Percentiles rank a stretch among this genome's conserved stretches.
These are phyloP conservation scores for Hygrophila difformis DNA, from an alignment of 257 asterid genomes.

Conservation along the genomic window DNA sequence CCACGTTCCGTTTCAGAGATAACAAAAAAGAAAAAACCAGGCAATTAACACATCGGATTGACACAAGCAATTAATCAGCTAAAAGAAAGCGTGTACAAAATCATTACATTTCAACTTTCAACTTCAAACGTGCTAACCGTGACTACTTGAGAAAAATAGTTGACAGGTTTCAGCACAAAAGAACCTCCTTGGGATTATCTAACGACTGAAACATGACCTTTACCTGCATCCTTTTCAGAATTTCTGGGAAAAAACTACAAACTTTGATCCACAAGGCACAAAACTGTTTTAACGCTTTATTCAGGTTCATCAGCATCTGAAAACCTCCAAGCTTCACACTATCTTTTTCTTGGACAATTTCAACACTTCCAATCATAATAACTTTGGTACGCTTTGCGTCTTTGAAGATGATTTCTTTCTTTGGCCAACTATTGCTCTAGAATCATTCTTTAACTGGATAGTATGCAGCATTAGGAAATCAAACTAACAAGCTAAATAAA, in stretches of 20 bases:
- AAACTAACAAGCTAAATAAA: constrained; percentile 28
- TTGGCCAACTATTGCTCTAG: constrained; percentile 81
- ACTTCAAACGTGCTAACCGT: constrained; percentile 11
- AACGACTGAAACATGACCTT: constrained; percentile 50
- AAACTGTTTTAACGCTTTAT: constrained; percentile 65
- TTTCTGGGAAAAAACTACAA: constrained; percentile 44
- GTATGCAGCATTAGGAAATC: constrained; percentile 60
- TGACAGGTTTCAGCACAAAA: constrained; percentile 13
- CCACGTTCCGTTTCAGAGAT: no score
- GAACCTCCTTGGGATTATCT: constrained; percentile 23
- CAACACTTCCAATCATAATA: constrained; percentile 59
- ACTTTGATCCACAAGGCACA: constrained; percentile 59
- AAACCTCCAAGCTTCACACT: constrained; percentile 39
- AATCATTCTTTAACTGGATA: constrained; percentile 84
- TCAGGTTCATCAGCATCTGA: constrained; percentile 66
- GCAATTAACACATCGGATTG: constrained; percentile 9
- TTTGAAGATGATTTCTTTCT: constrained; percentile 77
- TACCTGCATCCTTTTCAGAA: constrained; percentile 73
- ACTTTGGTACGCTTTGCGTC: constrained; percentile 71
- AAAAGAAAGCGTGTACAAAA: constrained; percentile 13
- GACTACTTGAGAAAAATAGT: constrained; percentile 5
- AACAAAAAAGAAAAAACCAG: constrained; percentile 2
- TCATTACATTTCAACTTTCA: constrained; percentile 12
- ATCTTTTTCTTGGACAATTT: constrained; percentile 39
- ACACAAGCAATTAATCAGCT: constrained; percentile 8